Base-by-base conservation (phyloP, 2,329 filamentous ascomycete species). In the Colletotrichum magnum region DNA sequence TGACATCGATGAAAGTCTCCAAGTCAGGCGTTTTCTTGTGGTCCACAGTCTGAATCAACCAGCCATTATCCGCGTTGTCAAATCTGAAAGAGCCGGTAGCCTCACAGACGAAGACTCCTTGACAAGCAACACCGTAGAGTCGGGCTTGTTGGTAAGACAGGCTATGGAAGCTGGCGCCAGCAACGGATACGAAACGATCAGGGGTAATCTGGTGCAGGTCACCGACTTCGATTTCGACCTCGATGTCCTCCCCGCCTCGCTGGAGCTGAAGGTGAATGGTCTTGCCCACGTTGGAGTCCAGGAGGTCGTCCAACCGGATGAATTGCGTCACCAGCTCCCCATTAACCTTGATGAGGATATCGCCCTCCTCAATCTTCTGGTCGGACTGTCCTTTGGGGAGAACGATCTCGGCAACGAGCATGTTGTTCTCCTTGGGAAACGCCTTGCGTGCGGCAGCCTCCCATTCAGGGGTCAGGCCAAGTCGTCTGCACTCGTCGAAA, bases 71-170 rank as follows among this genome's bases (percentile, higher is more conserved):
- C 13, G 93, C 92, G 74, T 91, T 95, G 72, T 98, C 96, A 72
- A 99, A 94, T 58, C 95, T 92, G 86, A 98, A 99, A 0, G 96
- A 97, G 3, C 96, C 96, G 2, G 94, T 93, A 5, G 95, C 94
- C 81, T 99, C 96, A 77, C 95, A 98, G 68, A 98, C 92, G 78
- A 94, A 99, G 18, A 99, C 94, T 41, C 96, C 96, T 79, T 94
- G 92, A 75, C 94, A 93, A 10, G 95, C 91, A 67, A 99, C 95
- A 41, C 95, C 95, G 79, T 98, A 98, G 5, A 98, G 88, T 10
- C 96, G 91, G n/a, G 96, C 94, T 81, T 98, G 95, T 78, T 99
- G 96, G 79, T 99, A 99, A 1, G 97, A 99, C 18, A 99, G 85
- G 78, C 97, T 90, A 82, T 99, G 97, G 85, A 99, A 98, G 68